Base-by-base conservation (phyloP, 805 yeast genomes). In the Priceomyces fermenticarens region DNA sequence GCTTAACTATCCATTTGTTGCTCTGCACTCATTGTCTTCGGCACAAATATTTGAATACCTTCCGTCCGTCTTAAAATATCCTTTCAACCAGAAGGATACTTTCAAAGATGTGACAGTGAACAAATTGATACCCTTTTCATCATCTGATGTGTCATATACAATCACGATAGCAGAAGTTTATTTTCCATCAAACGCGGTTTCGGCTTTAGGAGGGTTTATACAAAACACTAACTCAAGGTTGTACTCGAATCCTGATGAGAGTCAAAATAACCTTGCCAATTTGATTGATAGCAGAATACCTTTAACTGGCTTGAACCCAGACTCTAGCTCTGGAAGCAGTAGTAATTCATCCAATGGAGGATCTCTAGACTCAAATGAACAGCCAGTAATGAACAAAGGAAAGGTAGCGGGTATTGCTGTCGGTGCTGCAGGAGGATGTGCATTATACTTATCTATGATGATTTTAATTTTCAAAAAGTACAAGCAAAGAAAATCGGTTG, bases 141-240 rank as follows among this genome's bases (percentile, higher is more conserved):
- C 87, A 2, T 42, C 48, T 10, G 72, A 67, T 25, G 54, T 67
- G 41, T 48, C 62, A 34, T 91, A 88, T 61, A 76, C 88, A 45
- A 87, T 87, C 41, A 85, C 97, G 0, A 86, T 90, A 45, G 98
- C 97, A 5, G 85, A 85, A 58, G 84, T 88, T 41, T 88, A 85
- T 58, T 84, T 88, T 67, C 96, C 96, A 15, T 58, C 65, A 9
- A 58, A 62, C 10, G 63, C 73, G 25, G 73, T 86, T 12, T 51
- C 59, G 1, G 57, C 66, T 0, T 69, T 91, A 47, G 77, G 77
- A 43, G 62, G 62, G 12, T 60, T 71, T 30, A 60, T 91, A 32
- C 63, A 68, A 38, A 64, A 80, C 42, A 48, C 71, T 0, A 51
- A 67, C n/a, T 86, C 96, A 3, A 43, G 52, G 16, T 58, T 93